Percentiles rank a stretch among this genome's conserved stretches.
phyloP scores from a whole-genome alignment of 306 rosid genomes.

The Herpetospermum pedunculosum region DNA sequence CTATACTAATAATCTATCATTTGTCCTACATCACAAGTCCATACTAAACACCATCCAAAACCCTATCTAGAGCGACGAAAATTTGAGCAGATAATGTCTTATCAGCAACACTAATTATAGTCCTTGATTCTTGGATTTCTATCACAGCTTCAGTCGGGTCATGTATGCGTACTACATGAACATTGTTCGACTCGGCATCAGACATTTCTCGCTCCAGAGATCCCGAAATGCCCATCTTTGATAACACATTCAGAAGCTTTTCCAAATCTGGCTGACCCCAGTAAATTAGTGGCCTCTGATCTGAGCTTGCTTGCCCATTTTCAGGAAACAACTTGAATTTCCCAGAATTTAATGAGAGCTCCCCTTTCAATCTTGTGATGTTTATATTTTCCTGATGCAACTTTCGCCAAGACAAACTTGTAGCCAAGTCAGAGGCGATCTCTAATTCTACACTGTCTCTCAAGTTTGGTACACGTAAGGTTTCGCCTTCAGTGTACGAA shows the following conservation, averaged over 20 bases:
- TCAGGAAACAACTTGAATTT: slow-evolving; percentile 30
- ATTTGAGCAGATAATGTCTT: slow-evolving; percentile 35
- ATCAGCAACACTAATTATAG: slow-evolving; percentile 33
- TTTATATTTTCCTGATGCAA: slow-evolving; percentile 35
- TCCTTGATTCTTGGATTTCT: slow-evolving; percentile 37
- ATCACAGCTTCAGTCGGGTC: slow-evolving; percentile 51
- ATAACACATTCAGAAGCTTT: slow-evolving; percentile 40
- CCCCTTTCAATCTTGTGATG: slow-evolving; percentile 51
- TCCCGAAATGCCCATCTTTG: slow-evolving; percentile 47
- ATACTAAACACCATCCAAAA: slow-evolving; percentile 29
- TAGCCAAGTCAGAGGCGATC: slow-evolving; percentile 46
- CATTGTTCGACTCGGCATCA: slow-evolving; percentile 20
- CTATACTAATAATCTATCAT: too few relatives aligned
- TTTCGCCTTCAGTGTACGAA: slow-evolving; percentile 45
- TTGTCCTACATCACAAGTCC: too few relatives aligned
- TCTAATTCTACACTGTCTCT: slow-evolving; percentile 36
- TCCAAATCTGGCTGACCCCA: slow-evolving; percentile 44
- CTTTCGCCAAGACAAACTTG: slow-evolving; percentile 48
- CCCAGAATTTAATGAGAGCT: slow-evolving; percentile 34
- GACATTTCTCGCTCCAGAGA: slow-evolving; percentile 15
- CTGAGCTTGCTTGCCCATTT: slow-evolving; percentile 8
- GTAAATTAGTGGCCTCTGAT: slow-evolving; percentile 27
- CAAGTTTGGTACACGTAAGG: slow-evolving; percentile 28
- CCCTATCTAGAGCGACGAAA: slow-evolving; percentile 35
- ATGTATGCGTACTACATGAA: slow-evolving; percentile 17